phyloP scores from a whole-genome alignment of 768 basidiomycete species.

The Pisolithus orientalis region DNA sequence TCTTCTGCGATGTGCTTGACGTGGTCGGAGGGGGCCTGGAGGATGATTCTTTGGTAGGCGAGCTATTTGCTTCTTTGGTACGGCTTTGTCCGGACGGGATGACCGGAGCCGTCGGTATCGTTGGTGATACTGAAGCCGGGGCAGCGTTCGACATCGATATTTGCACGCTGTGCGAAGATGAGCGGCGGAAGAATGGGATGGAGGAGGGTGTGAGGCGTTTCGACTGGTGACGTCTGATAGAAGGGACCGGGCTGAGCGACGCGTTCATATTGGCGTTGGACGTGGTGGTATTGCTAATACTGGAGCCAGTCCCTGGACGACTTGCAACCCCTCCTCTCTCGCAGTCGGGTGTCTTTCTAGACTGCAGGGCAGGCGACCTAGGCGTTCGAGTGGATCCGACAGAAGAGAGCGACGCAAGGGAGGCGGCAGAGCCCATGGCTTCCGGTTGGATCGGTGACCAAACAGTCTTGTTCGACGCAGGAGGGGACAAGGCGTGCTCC shows the following conservation, averaged over 20 bases:
- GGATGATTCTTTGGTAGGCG: conserved; percentile 50
- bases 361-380: conserved; percentile 35
- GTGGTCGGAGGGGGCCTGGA: conserved; percentile 47
- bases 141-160: conserved; percentile 40
- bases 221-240: conserved; percentile 55
- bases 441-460: conserved; percentile 72
- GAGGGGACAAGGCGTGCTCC: conserved; percentile 48
- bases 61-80: conserved; percentile 37
- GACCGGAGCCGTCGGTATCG: conserved; percentile 42
- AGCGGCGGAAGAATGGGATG: conserved; percentile 91
- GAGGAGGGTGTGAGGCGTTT: conserved; percentile 88
- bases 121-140: conserved; percentile 42
- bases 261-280: conserved; percentile 44
- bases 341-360: conserved; percentile 61
- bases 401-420: conserved; percentile 69
- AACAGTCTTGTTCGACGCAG: conserved; percentile 36
- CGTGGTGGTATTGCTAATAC: conserved; percentile 63
- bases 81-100: conserved; percentile 34
- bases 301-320: conserved; percentile 72
- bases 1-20: conserved; percentile 62
- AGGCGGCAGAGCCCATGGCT: conserved; percentile 75
- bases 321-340: conserved; percentile 39
- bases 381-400: conserved; percentile 56
- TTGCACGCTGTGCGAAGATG: conserved; percentile 85
- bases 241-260: conserved; percentile 69